Evolutionary conservation across 176 grass and related monocot genomes (phyloP).

Genomic region (Tuctoria greenei): DNA sequence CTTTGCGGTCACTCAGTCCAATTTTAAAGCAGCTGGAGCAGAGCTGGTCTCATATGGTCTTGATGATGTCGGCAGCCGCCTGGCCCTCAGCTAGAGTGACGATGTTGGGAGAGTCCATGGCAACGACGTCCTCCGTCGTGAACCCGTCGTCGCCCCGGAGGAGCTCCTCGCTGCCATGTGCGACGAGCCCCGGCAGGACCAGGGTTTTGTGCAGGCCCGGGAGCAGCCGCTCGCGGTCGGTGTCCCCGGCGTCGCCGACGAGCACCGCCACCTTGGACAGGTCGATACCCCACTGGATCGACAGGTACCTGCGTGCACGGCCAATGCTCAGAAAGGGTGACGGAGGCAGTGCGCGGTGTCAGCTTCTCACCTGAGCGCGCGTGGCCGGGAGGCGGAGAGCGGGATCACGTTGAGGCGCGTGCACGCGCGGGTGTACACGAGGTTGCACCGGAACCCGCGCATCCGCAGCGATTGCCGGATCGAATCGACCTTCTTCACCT

Average conservation of each 20-base stretch:
- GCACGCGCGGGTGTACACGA: conserved; percentile 70
- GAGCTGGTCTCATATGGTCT: conserved; percentile 17
- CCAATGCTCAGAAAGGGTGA: background rate
- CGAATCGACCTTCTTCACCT: conserved; percentile 72
- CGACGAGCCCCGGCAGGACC: conserved; percentile 53
- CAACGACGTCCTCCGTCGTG: conserved; percentile 63
- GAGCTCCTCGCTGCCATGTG: conserved; percentile 64
- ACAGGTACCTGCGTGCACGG: conserved; percentile 49
- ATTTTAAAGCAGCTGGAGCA: background rate
- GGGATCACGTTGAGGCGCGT: conserved; percentile 81
- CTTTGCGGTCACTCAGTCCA: too few relatives aligned
- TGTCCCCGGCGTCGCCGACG: conserved; percentile 85
- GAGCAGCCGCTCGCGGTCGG: conserved; percentile 70
- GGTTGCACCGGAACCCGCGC: conserved; percentile 90
- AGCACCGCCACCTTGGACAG: conserved; percentile 64
- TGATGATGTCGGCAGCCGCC: conserved; percentile 33
- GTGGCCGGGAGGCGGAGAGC: conserved; percentile 66
- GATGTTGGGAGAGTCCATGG: conserved; percentile 56
- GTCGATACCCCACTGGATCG: conserved; percentile 83
- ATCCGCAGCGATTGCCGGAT: conserved; percentile 75
- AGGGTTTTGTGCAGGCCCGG: conserved; percentile 77
- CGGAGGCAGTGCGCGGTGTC: background rate
- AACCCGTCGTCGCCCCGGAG: conserved; percentile 61
- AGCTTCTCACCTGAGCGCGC: conserved; percentile 56
- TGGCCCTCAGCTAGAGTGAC: conserved; percentile 38